Evolutionary conservation across 2,329 filamentous ascomycete species (phyloP), one percentile per base, ranked within the genome.

Genomic region (Fusarium brevicatenulatum): DNA sequence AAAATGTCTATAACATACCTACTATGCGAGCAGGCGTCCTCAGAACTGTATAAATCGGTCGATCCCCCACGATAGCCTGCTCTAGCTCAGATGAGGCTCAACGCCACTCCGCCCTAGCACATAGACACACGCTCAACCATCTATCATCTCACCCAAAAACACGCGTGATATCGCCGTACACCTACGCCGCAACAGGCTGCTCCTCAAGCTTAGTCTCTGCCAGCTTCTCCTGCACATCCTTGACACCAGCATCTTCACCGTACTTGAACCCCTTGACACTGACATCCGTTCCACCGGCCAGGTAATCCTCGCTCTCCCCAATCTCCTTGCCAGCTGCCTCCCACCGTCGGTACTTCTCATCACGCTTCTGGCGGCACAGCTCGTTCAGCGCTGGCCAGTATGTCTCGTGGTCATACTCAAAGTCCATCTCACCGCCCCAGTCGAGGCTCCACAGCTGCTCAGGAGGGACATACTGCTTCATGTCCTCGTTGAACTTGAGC

Each of bases 401-500:
- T 21, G 86, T 82, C 3, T 87, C 84, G 83, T 99, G 96, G 78
- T 97, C 93, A 81, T 99, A 99, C 78, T 94, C 91, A 80, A 99
- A 98, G 67, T 95, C 89, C 70, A 97, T 89, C 55, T 93, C 89
- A 65, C 96, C 95, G 53, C 91, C 91, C 76, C 85, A 86, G 77
- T 93, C 91, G 64, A 91, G 87, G 77, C 91, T 92, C 91, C 94
- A 93, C 59, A 99, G 89, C 81, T 98, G 95, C 77, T 91, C 87
- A 12, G 91, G 83, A 9, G 95, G 95, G 25, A 99, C 92, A 81
- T 95, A 94, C 75, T 93, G 86, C 75, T 88, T 88, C 85, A 97
- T 91, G 80, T 97, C 93, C 82, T 97, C 95, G 86, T 98, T 98
- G 88, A 97, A 98, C 85, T 96, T 97, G 85, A 99, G 91, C 87